Conservation (phyloP, 495 filamentous ascomycete species). For the Podospora comata region DNA sequence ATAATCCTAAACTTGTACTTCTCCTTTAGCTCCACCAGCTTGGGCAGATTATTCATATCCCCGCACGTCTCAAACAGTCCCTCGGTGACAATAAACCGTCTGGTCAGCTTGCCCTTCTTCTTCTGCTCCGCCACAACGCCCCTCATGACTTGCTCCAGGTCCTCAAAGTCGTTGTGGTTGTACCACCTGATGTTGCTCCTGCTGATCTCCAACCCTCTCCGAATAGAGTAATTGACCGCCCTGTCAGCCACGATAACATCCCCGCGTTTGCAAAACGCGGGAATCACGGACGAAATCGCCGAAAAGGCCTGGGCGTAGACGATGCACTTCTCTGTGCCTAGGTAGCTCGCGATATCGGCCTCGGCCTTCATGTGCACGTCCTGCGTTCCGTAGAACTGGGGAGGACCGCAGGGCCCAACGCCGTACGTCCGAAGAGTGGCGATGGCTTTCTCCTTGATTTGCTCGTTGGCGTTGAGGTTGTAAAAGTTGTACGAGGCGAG, state of each 20-base stretch:
- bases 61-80: conserved; percentile 89
- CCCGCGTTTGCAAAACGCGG: conserved; percentile 92
- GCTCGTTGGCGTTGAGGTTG: conserved; percentile 89
- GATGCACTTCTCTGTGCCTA: conserved; percentile 84
- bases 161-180: conserved; percentile 93
- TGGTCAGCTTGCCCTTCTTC: conserved; percentile 74
- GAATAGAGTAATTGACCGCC: conserved; percentile 88
- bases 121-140: conserved; percentile 84
- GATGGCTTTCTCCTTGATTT: conserved; percentile 90
- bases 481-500: conserved; percentile 94
- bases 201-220: conserved; percentile 90
- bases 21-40: conserved; percentile 83
- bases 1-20: conserved; percentile 97
- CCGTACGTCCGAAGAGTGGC: conserved; percentile 91
- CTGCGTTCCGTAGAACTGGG: conserved; percentile 97
- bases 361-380: conserved; percentile 98
- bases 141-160: conserved; percentile 80
- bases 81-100: conserved; percentile 95
- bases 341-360: conserved; percentile 82
- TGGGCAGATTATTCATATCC: conserved; percentile 80
- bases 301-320: conserved; percentile 94
- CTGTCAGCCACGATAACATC: conserved; percentile 98
- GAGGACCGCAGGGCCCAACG: conserved; percentile 92
- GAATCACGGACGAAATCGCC: conserved; percentile 90
- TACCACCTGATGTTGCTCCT: conserved; percentile 89